A percentile compares a stretch with the other conserved stretches of the same genome.
These are phyloP conservation scores for Pythium vanterpoolii DNA, from an alignment of 352 stramenopile species.

Conservation along the genomic window DNA sequence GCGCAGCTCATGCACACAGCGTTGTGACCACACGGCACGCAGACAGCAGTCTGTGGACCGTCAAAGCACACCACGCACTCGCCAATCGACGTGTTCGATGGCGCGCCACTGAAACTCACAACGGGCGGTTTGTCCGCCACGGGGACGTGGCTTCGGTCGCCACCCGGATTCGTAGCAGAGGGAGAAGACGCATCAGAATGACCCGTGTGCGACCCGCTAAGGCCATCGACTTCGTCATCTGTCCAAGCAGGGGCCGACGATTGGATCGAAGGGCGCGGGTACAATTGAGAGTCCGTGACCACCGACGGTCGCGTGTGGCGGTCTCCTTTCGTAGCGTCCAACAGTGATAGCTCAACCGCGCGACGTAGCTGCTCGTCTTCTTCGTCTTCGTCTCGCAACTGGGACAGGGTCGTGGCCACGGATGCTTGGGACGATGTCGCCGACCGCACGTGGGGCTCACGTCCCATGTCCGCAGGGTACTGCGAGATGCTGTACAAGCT, in stretches of 20 bases:
- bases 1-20: conserved; percentile 78
- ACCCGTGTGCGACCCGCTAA: conserved; percentile 4
- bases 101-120: conserved; percentile 34
- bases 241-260: conserved; percentile 25
- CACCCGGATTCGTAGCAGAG: neutral
- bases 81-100: conserved; percentile 43
- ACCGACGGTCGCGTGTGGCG: neutral
- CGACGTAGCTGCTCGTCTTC: conserved; percentile 54
- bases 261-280: conserved; percentile 30
- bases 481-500: neutral
- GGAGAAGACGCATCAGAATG: neutral
- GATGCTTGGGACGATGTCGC: conserved; percentile 8
- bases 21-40: conserved; percentile 81
- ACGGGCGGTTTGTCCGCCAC: conserved; percentile 17
- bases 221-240: conserved; percentile 16
- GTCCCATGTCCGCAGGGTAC: conserved; percentile 12
- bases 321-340: neutral
- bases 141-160: neutral
- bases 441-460: conserved; percentile 2
- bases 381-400: conserved; percentile 23
- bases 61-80: conserved; percentile 84
- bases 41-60: conserved; percentile 64
- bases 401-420: conserved; percentile 16
- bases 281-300: neutral
- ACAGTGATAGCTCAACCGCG: conserved; percentile 55